A percentile compares a stretch with the other conserved stretches of the same genome.
phyloP scores from a whole-genome alignment of 139 green algal species.

The Volvox reticuliferus region DNA sequence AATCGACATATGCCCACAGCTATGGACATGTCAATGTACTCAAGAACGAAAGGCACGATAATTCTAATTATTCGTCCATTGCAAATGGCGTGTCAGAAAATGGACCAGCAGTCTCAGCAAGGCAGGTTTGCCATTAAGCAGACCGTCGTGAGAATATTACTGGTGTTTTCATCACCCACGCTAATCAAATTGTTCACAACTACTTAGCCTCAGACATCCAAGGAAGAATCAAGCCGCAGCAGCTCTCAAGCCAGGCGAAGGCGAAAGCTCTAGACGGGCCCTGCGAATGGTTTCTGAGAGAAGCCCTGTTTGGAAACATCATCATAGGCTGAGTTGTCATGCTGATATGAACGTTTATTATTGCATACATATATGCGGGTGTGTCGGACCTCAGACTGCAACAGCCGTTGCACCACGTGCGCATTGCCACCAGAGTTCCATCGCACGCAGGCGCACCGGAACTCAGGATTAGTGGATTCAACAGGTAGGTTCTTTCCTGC shows the following conservation, averaged over 20 bases:
- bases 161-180: conserved; percentile 43
- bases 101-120: conserved; percentile 34
- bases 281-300: conserved; percentile 68
- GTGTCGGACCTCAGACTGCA: conserved; percentile 37
- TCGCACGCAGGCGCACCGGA: background rate
- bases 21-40: no score
- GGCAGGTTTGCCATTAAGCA: conserved; percentile 36
- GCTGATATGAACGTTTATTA: background rate
- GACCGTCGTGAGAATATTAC: conserved; percentile 50
- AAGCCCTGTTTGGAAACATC: conserved; percentile 57
- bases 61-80: no score
- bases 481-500: conserved; percentile 50
- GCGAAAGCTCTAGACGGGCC: conserved; percentile 66
- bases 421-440: background rate
- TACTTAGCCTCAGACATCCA: conserved; percentile 68
- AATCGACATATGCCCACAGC: no score
- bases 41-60: no score
- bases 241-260: conserved; percentile 72
- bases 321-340: conserved; percentile 42
- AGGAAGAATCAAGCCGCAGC: conserved; percentile 64
- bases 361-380: background rate
- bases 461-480: background rate
- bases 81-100: conserved; percentile 49
- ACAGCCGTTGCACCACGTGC: conserved; percentile 21
- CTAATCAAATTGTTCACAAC: no score